Conservation (phyloP, 305 asterid genomes). For the Fraxinus baroniana region DNA sequence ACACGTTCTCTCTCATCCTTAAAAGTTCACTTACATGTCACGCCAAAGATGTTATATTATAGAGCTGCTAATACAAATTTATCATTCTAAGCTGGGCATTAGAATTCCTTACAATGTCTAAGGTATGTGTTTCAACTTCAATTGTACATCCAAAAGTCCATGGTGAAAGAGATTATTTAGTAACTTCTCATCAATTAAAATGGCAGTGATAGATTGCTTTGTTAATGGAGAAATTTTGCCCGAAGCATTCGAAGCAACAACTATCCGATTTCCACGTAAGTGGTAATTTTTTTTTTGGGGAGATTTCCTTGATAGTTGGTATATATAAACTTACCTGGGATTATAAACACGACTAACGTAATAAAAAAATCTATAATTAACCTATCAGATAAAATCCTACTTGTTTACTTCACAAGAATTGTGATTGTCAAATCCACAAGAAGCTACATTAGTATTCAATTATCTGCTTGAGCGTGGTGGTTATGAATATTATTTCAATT, state of each 20-base stretch:
- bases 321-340: constrained; percentile 4
- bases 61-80: constrained; percentile 19
- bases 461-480: not conserved
- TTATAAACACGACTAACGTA: not conserved
- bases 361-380: not conserved
- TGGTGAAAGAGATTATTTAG: not conserved
- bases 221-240: not conserved
- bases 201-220: not conserved
- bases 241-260: not conserved
- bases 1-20: not conserved
- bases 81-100: constrained; percentile 2
- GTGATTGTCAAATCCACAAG: not conserved
- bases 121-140: not conserved
- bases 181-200: constrained; percentile 4
- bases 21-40: not conserved
- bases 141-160: not conserved
- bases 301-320: not conserved
- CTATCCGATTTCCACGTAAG: not conserved
- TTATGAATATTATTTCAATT: not conserved
- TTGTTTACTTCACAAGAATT: not conserved
- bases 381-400: not conserved
- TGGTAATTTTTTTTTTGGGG: not conserved
- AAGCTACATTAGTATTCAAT: not conserved
- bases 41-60: not conserved
- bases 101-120: not conserved